Percentiles rank a stretch among this genome's conserved stretches.
phyloP scores from a whole-genome alignment of 1,139 yeast species.

The Pichia sp. region DNA sequence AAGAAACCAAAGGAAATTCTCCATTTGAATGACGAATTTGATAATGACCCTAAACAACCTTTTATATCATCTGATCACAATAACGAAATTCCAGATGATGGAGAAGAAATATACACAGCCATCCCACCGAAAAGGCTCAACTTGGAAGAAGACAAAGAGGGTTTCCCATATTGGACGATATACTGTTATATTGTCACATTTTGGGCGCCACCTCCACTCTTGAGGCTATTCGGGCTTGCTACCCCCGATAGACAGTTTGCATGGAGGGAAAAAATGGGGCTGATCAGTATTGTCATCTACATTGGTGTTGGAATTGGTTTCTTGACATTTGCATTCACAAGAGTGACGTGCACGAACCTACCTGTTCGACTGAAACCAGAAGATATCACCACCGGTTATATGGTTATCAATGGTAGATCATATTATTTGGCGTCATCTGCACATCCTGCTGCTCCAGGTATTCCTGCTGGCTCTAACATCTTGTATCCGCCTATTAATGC shows the following conservation, averaged over 20 bases:
- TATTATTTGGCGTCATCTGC: constrained; percentile 62
- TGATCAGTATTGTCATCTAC: constrained; percentile 65
- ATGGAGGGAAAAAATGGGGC: constrained; percentile 93
- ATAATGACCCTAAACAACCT: constrained; percentile 1
- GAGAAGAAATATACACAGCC: constrained; percentile 15
- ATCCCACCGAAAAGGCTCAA: constrained; percentile 18
- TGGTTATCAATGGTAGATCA: constrained; percentile 77
- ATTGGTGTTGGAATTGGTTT: constrained; percentile 78
- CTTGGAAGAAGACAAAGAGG: constrained; percentile 19
- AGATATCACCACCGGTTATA: constrained; percentile 50
- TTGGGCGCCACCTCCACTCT: constrained; percentile 82
- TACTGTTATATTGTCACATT: constrained; percentile 78
- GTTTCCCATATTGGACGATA: constrained; percentile 65
- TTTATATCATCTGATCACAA: too few species aligned
- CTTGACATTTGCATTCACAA: constrained; percentile 87
- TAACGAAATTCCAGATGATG: too few species aligned
- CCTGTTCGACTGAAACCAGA: constrained; percentile 48
- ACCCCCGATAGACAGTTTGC: constrained; percentile 83
- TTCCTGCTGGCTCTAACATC: constrained; percentile 57
- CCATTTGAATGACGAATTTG: constrained; percentile 41
- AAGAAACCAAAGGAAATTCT: constrained; percentile 29
- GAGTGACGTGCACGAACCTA: constrained; percentile 61
- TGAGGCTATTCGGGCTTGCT: constrained; percentile 68
- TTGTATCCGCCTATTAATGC: constrained; percentile 82
- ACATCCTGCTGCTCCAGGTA: constrained; percentile 81